These are phyloP conservation scores for Pseudogymnoascus sp. DNA, from an alignment of 2,329 filamentous ascomycete genomes.

Conservation along the genomic window DNA sequence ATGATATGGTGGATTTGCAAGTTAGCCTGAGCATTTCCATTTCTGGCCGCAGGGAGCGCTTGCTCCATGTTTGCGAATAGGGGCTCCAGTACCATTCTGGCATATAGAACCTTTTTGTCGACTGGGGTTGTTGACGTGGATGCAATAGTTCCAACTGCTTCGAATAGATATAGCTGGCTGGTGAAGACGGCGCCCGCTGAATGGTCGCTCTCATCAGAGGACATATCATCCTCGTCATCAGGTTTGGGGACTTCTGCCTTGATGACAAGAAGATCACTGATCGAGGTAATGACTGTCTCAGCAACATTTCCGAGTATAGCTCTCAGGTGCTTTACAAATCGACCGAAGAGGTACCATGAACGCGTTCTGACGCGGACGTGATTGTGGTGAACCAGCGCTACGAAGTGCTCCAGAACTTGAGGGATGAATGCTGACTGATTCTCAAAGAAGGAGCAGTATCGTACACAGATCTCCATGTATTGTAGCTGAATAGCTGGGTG, in stretches of 20 bases:
- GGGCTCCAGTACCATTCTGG: constrained; percentile 79
- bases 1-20: constrained; percentile 94
- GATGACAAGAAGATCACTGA: constrained; percentile 80
- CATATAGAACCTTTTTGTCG: constrained; percentile 81
- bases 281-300: constrained; percentile 82
- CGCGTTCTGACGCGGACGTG: constrained; percentile 80
- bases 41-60: constrained; percentile 66
- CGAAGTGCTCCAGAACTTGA: constrained; percentile 82
- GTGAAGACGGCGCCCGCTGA: constrained; percentile 86
- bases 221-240: constrained; percentile 76
- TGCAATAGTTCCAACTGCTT: constrained; percentile 86
- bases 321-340: constrained; percentile 81
- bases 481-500: constrained; percentile 90
- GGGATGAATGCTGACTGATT: constrained; percentile 73
- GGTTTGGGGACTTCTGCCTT: constrained; percentile 79
- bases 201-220: constrained; percentile 83
- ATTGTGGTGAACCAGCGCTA: constrained; percentile 78
- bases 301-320: constrained; percentile 80
- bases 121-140: constrained; percentile 68
- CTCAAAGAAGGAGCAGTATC: constrained; percentile 90
- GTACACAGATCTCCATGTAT: constrained; percentile 97
- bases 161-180: constrained; percentile 87
- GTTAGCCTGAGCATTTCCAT: constrained; percentile 70
- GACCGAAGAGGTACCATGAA: constrained; percentile 95
- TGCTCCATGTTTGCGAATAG: constrained; percentile 83